A percentile compares a stretch with the other conserved stretches of the same genome.
Conservation (phyloP, 202 grass and related monocot species). For the Cymbopogon flexuosus region DNA sequence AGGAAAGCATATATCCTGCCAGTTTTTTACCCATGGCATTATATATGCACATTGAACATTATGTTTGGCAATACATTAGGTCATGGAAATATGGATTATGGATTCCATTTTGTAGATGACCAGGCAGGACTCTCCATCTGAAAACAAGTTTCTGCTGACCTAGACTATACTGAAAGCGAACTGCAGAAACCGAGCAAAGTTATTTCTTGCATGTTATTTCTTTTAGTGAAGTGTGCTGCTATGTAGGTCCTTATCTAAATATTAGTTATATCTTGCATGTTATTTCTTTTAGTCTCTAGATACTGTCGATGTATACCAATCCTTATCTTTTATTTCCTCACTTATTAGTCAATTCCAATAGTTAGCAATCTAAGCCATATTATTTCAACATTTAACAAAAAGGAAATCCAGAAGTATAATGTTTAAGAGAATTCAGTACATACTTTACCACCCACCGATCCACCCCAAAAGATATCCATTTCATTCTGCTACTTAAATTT, state of each 20-base stretch:
- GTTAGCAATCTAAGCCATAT: neutral
- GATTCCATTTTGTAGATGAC: neutral
- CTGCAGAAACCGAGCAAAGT: neutral
- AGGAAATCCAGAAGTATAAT: neutral
- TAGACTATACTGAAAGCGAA: neutral
- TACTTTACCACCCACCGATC: neutral
- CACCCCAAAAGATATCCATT: neutral
- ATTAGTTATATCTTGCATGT: neutral
- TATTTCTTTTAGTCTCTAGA: neutral
- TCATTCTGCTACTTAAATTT: neutral
- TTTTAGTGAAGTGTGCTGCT: neutral
- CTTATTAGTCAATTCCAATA: neutral
- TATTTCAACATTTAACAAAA: neutral
- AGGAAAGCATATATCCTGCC: neutral
- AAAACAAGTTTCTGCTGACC: constrained; percentile 9
- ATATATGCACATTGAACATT: neutral
- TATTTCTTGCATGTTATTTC: too few species aligned
- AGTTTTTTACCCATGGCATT: neutral
- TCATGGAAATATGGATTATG: too few species aligned
- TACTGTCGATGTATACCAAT: neutral
- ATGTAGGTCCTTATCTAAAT: neutral
- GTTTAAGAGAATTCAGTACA: neutral
- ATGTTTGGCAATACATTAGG: neutral
- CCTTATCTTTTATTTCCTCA: neutral
- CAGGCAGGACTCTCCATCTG: neutral